phyloP scores from a whole-genome alignment of 2,329 filamentous ascomycete genomes.

The Bipolaris zeicola region DNA sequence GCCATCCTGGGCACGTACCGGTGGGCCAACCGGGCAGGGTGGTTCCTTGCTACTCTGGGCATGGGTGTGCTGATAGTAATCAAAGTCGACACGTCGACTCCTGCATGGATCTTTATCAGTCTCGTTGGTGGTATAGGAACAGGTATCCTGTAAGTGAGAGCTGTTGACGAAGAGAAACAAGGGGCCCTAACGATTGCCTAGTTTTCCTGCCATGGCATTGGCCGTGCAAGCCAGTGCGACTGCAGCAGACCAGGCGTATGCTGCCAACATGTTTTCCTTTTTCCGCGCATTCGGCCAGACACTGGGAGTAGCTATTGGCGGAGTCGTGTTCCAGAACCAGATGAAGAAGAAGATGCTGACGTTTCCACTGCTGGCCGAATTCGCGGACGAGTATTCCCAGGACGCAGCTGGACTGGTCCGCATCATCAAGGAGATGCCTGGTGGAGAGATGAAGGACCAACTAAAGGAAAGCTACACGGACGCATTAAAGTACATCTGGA shows the following conservation, averaged over 20 bases:
- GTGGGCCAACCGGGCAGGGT: constrained; percentile 66
- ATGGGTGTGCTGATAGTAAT: constrained; percentile 62
- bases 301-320: constrained; percentile 69
- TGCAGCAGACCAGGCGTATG: constrained; percentile 63
- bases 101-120: constrained; percentile 65
- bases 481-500: constrained; percentile 61
- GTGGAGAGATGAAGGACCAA: constrained; percentile 52
- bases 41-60: constrained; percentile 64
- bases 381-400: constrained; percentile 58
- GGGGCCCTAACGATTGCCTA: too few species aligned
- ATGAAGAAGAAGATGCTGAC: constrained; percentile 59
- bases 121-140: constrained; percentile 65
- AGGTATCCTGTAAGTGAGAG: constrained; percentile 57
- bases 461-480: constrained; percentile 58
- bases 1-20: constrained; percentile 64
- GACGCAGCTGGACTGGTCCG: constrained; percentile 65
- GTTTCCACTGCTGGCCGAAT: constrained; percentile 55
- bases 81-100: constrained; percentile 56
- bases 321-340: constrained; percentile 72
- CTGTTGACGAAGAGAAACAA: too few species aligned
- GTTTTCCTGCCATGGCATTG: constrained; percentile 66
- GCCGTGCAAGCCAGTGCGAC: constrained; percentile 67
- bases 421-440: constrained; percentile 62
- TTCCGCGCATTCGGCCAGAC: constrained; percentile 68
- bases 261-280: constrained; percentile 70